These are phyloP conservation scores for Talaromyces sp. DNA, from an alignment of 2,329 filamentous ascomycete genomes.

Conservation along the genomic window DNA sequence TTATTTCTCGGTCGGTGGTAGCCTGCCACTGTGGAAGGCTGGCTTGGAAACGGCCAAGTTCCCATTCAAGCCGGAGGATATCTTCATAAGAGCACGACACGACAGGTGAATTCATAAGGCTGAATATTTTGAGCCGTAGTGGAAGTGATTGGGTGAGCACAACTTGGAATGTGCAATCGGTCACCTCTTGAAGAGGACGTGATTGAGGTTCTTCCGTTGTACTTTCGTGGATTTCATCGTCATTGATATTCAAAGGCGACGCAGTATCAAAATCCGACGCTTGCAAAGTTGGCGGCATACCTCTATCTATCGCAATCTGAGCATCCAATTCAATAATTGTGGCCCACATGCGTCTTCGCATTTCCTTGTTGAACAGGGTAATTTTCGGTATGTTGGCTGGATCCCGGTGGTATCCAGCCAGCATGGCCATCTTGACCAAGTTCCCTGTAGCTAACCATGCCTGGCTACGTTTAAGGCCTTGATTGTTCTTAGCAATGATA, in stretches of 20 bases:
- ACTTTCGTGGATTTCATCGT: slow-evolving; percentile 46
- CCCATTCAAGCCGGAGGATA: slow-evolving; percentile 39
- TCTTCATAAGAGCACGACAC: slow-evolving; percentile 41
- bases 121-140: slow-evolving; percentile 32
- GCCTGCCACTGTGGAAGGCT: slow-evolving; percentile 34
- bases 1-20: slow-evolving; percentile 22
- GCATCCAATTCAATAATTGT: slow-evolving; percentile 58
- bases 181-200: slow-evolving; percentile 30
- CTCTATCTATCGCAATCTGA: slow-evolving; percentile 55
- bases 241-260: slow-evolving; percentile 51
- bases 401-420: slow-evolving; percentile 52
- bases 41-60: slow-evolving; percentile 34
- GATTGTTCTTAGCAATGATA: slow-evolving; percentile 49
- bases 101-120: slow-evolving; percentile 36
- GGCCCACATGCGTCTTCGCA: slow-evolving; percentile 56
- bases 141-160: slow-evolving; percentile 22
- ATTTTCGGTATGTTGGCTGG: slow-evolving; percentile 34
- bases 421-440: slow-evolving; percentile 52
- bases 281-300: slow-evolving; percentile 50
- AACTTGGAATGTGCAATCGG: slow-evolving; percentile 35
- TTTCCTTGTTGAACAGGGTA: slow-evolving; percentile 42
- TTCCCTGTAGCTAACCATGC: slow-evolving; percentile 50
- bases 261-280: slow-evolving; percentile 48
- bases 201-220: slow-evolving; percentile 31
- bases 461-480: slow-evolving; percentile 53